phyloP scores from a whole-genome alignment of 108 stramenopile species.

The Nannochloropsis granulata region DNA sequence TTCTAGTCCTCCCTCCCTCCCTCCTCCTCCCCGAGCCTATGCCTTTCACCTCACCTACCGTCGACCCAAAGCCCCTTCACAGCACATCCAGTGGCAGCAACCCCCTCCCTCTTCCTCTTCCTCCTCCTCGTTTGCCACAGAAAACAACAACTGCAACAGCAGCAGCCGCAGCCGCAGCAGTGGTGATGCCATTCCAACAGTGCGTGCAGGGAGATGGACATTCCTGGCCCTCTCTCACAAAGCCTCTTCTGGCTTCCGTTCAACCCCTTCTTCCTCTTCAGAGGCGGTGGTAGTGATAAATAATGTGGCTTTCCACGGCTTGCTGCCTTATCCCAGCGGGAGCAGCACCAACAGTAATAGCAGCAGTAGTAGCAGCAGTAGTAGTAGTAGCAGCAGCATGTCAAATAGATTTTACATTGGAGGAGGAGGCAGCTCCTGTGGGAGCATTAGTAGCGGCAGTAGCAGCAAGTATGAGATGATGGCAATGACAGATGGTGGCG shows the following conservation, averaged over 20 bases:
- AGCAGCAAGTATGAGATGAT: too few relatives aligned
- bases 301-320: neutral
- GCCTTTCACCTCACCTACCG: neutral
- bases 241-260: neutral
- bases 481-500: too few relatives aligned
- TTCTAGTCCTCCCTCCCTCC: neutral
- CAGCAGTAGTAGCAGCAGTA: neutral
- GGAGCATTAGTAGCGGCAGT: too few relatives aligned
- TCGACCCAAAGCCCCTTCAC: neutral
- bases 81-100: neutral
- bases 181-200: neutral
- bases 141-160: neutral
- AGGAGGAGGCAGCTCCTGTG: too few relatives aligned
- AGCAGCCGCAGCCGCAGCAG: neutral
- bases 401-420: too few relatives aligned
- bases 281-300: neutral
- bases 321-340: neutral
- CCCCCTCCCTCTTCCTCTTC: too few relatives aligned
- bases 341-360: neutral
- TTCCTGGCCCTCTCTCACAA: neutral
- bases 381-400: neutral
- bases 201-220: neutral
- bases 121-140: neutral
- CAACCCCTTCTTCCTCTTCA: neutral
- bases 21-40: neutral